Conservation (phyloP, 495 filamentous ascomycete genomes). For the Penicillium herquei region DNA sequence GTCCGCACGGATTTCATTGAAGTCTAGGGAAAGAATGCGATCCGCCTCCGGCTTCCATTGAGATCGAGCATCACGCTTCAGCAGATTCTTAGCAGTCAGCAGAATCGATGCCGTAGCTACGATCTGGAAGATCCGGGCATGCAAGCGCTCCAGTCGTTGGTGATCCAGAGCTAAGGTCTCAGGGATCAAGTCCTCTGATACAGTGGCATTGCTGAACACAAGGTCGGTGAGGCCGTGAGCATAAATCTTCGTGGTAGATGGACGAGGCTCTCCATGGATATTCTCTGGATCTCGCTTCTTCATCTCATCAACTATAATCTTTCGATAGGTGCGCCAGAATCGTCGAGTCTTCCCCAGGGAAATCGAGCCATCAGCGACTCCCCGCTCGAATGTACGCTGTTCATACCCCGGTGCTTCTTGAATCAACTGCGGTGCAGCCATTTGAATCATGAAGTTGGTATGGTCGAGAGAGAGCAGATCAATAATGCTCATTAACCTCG, state of each 20-base stretch:
- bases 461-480: conserved; percentile 93
- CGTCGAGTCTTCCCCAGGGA: conserved; percentile 55
- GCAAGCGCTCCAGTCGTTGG: conserved; percentile 64
- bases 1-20: conserved; percentile 54
- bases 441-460: conserved; percentile 86
- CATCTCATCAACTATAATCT: conserved; percentile 68
- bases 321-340: conserved; percentile 71
- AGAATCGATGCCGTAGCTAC: conserved; percentile 79
- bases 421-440: conserved; percentile 77
- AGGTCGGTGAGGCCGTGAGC: conserved; percentile 69
- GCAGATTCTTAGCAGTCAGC: conserved; percentile 89
- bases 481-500: conserved; percentile 79
- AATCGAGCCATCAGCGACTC: conserved; percentile 64
- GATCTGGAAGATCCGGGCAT: conserved; percentile 67
- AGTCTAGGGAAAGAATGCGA: conserved; percentile 62
- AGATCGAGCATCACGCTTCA: conserved; percentile 86
- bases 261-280: conserved; percentile 47
- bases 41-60: conserved; percentile 87
- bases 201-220: conserved; percentile 56
- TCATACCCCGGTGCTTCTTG: conserved; percentile 82
- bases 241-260: conserved; percentile 64
- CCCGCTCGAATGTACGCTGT: conserved; percentile 68
- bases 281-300: conserved; percentile 70
- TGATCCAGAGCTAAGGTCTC: conserved; percentile 84
- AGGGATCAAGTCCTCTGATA: conserved; percentile 62